Evolutionary conservation across 805 yeast genomes (phyloP), one percentile per base, ranked within the genome.

Genomic region (Candida silvicultrix): DNA sequence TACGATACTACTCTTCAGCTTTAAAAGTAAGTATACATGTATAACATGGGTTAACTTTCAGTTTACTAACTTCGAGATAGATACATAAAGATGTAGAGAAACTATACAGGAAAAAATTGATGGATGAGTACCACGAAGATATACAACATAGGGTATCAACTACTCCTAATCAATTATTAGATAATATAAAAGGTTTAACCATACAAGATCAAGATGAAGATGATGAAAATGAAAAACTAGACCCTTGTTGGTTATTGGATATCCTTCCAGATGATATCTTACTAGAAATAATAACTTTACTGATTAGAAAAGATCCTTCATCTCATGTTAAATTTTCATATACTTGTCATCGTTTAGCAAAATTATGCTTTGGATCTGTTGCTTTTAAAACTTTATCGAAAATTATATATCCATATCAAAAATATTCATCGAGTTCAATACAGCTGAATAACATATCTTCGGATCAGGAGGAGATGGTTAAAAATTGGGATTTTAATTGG

Each of bases 1-100:
- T 87, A 23, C 76, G 70, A 42, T 74, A 67, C 52, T 89, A 89
- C 63, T 69, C 95, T 50, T 71, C 74, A 50, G 96, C 97, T 2
- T 75, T 81, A 60, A 80, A 75, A 54, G 62, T 80, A 45, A 66
- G 74, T 47, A 3, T 23, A 5, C 9, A 23, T 23, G 16, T 5
- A 11, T 2, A 31, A 7, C 18, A 22, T 15, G 15, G 2, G 5
- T 37, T 38, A 41, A 25, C 20, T 15, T 15, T 31, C 8, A n/a
- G n/a, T n/a, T n/a, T n/a, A n/a, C n/a, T n/a, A n/a, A n/a, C n/a
- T n/a, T n/a, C n/a, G n/a, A n/a, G n/a, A 2, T 16, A 50, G 57
- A 36, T 65, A 5, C 59, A 75, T 51, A 69, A 65, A 14, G 73
- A 73, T 46, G 89, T 89, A 5, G 96, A 89, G 58, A 66, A 75